A percentile compares a stretch with the other conserved stretches of the same genome.
Evolutionary conservation across 2,329 filamentous ascomycete genomes (phyloP).

Genomic region (Blastomyces silverae): DNA sequence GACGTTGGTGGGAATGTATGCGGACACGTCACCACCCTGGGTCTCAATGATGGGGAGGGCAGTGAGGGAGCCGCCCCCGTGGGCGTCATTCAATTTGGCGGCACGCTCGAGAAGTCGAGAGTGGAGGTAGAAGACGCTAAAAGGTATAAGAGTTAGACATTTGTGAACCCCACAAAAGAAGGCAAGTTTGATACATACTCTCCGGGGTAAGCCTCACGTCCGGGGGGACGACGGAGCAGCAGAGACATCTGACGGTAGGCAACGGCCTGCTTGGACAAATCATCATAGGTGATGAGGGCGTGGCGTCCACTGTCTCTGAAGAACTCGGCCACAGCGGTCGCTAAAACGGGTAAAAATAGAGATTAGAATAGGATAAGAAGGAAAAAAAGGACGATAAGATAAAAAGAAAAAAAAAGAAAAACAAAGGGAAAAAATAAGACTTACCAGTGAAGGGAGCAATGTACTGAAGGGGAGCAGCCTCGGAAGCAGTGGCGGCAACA

Average conservation of each 20-base stretch:
- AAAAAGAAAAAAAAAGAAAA: background rate
- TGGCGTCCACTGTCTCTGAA: slow-evolving; percentile 85
- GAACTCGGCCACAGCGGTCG: slow-evolving; percentile 54
- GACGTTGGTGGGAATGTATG: slow-evolving; percentile 99
- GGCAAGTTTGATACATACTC: slow-evolving; percentile 49
- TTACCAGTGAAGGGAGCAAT: slow-evolving; percentile 80
- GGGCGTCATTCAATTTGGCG: slow-evolving; percentile 97
- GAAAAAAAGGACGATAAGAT: slow-evolving; percentile 5
- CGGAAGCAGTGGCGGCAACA: slow-evolving; percentile 92
- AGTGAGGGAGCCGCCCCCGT: slow-evolving; percentile 92
- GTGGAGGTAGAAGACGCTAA: slow-evolving; percentile 90
- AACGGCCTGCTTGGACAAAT: slow-evolving; percentile 96
- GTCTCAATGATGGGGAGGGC: slow-evolving; percentile 98
- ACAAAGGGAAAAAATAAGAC: slow-evolving; percentile 19
- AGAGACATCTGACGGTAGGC: slow-evolving; percentile 99
- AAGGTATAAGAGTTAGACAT: slow-evolving; percentile 22
- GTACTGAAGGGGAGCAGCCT: slow-evolving; percentile 92
- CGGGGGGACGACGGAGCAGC: slow-evolving; percentile 91
- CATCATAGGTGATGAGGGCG: slow-evolving; percentile 84
- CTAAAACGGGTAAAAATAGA: background rate
- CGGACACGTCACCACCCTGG: slow-evolving; percentile 99
- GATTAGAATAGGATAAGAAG: slow-evolving; percentile 1
- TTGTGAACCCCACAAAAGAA: slow-evolving; percentile 11
- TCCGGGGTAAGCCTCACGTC: slow-evolving; percentile 98
- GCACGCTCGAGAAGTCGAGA: slow-evolving; percentile 98